phyloP scores from a whole-genome alignment of 345 rosid genomes.

The Eucalyptus lansdowneana region DNA sequence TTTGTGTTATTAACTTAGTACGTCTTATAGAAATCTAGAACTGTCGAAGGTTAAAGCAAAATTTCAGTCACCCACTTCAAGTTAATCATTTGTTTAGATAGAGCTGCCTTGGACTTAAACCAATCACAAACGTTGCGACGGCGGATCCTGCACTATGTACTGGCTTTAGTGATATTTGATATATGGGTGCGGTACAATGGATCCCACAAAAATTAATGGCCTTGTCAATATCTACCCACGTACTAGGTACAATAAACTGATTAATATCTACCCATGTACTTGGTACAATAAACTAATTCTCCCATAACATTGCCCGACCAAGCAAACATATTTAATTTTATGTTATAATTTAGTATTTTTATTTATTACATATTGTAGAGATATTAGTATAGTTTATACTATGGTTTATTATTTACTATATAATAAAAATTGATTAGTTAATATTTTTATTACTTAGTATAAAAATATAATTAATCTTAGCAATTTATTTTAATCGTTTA shows the following conservation, averaged over 20 bases:
- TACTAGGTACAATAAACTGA: neutral
- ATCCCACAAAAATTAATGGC: neutral
- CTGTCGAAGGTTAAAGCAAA: neutral
- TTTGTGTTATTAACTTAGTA: neutral
- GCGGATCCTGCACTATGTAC: neutral
- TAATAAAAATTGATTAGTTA: no score
- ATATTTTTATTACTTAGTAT: no score
- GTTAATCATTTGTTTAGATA: neutral
- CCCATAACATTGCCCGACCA: no score
- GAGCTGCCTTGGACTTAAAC: neutral
- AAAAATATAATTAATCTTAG: no score
- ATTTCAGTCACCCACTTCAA: neutral
- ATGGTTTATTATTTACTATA: no score
- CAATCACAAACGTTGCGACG: neutral
- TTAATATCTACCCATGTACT: neutral
- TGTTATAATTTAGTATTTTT: no score
- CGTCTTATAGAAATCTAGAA: neutral
- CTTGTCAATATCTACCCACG: neutral
- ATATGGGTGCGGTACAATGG: neutral
- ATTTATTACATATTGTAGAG: no score
- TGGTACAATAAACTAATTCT: neutral
- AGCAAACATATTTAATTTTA: no score
- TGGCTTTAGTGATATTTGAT: neutral
- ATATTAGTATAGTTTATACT: no score
- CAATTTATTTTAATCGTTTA: no score